Conservation (phyloP, 257 asterid species). For the Fraxinus anomala region DNA sequence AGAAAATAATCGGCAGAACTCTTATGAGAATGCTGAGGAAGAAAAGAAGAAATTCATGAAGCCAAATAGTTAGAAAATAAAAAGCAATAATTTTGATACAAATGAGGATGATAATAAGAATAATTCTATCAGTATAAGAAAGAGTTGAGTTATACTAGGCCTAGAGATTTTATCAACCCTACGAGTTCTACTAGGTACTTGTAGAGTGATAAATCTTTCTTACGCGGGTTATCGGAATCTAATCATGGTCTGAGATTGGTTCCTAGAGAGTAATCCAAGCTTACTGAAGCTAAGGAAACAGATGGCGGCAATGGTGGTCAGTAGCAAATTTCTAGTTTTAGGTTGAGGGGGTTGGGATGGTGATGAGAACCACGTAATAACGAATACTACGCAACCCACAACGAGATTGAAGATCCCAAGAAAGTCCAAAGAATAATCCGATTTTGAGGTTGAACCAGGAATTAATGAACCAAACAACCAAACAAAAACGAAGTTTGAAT, state of each 20-base stretch:
- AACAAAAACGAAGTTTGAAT: too few species aligned
- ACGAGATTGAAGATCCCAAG: too few species aligned
- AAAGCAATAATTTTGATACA: neutral
- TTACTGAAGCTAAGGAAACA: constrained; percentile 1
- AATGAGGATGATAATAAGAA: neutral
- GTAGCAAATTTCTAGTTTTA: too few species aligned
- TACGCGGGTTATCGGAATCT: constrained; percentile 37
- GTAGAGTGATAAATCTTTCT: constrained; percentile 52
- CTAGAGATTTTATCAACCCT: constrained; percentile 65
- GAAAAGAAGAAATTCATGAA: constrained; percentile 24
- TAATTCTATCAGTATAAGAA: constrained; percentile 15
- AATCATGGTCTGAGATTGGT: constrained; percentile 30
- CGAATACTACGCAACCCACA: too few species aligned
- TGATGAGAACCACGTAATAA: too few species aligned
- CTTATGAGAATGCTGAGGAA: constrained; percentile 25
- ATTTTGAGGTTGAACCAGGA: too few species aligned
- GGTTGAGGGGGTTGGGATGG: too few species aligned
- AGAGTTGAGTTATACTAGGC: constrained; percentile 60
- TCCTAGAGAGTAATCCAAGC: constrained; percentile 20
- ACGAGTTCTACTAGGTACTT: constrained; percentile 69
- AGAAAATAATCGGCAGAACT: constrained; percentile 28
- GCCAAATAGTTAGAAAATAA: neutral
- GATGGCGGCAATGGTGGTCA: neutral
- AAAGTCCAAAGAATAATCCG: too few species aligned
- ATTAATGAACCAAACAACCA: too few species aligned